Evolutionary conservation across 257 asterid species (phyloP), one percentile per base, ranked within the genome.

Genomic region (Agastache rugosa): DNA sequence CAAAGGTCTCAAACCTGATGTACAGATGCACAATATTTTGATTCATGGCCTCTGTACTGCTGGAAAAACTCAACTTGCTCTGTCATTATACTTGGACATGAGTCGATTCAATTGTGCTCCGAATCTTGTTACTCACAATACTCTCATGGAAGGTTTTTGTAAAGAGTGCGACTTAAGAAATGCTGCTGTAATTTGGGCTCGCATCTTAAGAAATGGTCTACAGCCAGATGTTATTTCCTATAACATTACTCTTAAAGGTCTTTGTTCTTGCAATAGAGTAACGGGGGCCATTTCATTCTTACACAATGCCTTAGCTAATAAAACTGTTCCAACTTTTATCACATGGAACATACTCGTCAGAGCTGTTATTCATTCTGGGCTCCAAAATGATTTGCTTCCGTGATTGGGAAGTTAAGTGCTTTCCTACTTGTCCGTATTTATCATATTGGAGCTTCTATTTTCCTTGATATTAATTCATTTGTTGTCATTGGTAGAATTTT

Each of bases 341-440:
- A 89, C 96, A 69, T 95, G 99, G 99, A 89, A 85, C 75, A 95
- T 95, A 85, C 96, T 92, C 67, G 96, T 92, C 78, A 81, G 99
- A 84, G 97, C 98, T 67, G 93, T 95, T 58, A 64, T 87, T 80
- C 78, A 11, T 74, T 67, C 78, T 25, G 69, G 82, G 68, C 67
- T 60, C 79, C 75, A 34, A 62, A 54, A 59, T 77, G 84, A 83
- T 75, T 59, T 58, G 44, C 39, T 16, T 19, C 69, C 19, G 23
- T 67, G 67, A 61, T 67, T 72, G 65, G 71, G 75, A 76, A 69
- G 88, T 80, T 79, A 65, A 74, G 78, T 77, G 51, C 71, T 50
- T 35, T 63, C 70, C 74, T 79, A n/a, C 35, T 29, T 10, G 55
- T 77, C 61, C 68, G 22, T n/a, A 42, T 50, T 35, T 42, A 20